Evolutionary conservation across 495 filamentous ascomycete species (phyloP).

Genomic region (Xylaria sp.): DNA sequence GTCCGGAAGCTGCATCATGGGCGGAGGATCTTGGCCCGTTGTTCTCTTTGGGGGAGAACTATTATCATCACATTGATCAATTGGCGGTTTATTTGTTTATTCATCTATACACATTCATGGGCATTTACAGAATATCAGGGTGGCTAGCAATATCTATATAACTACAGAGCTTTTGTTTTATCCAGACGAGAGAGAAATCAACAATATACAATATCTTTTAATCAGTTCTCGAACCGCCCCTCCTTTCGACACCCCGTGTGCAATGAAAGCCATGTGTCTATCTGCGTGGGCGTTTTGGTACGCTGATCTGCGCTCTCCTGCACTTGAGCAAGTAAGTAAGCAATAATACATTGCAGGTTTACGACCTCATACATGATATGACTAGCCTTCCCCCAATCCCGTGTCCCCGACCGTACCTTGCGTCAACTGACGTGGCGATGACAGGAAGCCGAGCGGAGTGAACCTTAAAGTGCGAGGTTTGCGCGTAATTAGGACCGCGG

Average conservation of each 20-base stretch:
- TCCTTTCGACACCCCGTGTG: not conserved
- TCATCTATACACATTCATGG: conserved; percentile 1
- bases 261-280: not conserved
- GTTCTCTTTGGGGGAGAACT: not conserved
- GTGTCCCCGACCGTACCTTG: conserved; percentile 12
- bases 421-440: conserved; percentile 20
- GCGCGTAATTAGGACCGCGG: conserved; percentile 12
- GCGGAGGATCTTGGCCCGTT: conserved; percentile 16
- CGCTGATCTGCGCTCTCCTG: not conserved
- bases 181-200: not conserved
- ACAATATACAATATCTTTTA: conserved; percentile 3
- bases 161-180: conserved; percentile 20
- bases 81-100: conserved; percentile 1
- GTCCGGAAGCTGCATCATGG: conserved; percentile 15
- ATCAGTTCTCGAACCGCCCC: not conserved
- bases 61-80: not conserved
- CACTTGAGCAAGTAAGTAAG: conserved; percentile 10
- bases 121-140: conserved; percentile 17
- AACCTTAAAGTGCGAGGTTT: conserved; percentile 12
- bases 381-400: not conserved
- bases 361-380: not conserved
- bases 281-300: not conserved
- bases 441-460: conserved; percentile 7
- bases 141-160: conserved; percentile 1
- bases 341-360: conserved; percentile 3